phyloP scores from a whole-genome alignment of 2,329 filamentous ascomycete species.

The Phialemoniopsis sp. region DNA sequence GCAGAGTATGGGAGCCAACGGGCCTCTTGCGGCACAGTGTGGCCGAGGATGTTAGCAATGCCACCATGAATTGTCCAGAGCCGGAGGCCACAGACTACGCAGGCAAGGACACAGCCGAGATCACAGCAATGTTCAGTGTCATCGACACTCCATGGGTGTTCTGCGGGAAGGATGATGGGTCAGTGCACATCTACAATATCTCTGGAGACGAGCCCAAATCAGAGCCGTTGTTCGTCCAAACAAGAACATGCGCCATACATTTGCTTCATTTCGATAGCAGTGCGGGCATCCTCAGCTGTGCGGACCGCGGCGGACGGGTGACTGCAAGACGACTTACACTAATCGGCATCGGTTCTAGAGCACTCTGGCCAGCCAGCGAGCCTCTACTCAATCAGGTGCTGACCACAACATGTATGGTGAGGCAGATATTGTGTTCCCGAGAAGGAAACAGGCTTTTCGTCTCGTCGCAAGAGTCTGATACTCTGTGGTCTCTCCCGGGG shows the following conservation, averaged over 20 bases:
- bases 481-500: constrained; percentile 11
- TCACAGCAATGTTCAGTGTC: constrained; percentile 11
- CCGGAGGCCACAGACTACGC: too few species aligned
- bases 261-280: constrained; percentile 12
- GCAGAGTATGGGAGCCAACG: constrained; percentile 16
- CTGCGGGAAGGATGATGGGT: constrained; percentile 13
- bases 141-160: constrained; percentile 11
- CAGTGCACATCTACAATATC: constrained; percentile 12
- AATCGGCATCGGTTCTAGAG: too few species aligned
- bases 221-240: constrained; percentile 11
- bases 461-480: constrained; percentile 6
- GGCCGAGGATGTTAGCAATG: constrained; percentile 11
- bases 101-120: neutral
- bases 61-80: too few species aligned
- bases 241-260: neutral
- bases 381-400: too few species aligned
- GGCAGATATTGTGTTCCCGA: too few species aligned
- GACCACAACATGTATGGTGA: too few species aligned
- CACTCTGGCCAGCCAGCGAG: too few species aligned
- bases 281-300: constrained; percentile 6
- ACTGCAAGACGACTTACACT: too few species aligned
- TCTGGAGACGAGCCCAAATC: too few species aligned
- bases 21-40: constrained; percentile 12
- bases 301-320: too few species aligned
- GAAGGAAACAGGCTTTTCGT: constrained; percentile 10